These are phyloP conservation scores for Tetratostichococcus sp. DNA, from an alignment of 139 green algal genomes.

Conservation along the genomic window DNA sequence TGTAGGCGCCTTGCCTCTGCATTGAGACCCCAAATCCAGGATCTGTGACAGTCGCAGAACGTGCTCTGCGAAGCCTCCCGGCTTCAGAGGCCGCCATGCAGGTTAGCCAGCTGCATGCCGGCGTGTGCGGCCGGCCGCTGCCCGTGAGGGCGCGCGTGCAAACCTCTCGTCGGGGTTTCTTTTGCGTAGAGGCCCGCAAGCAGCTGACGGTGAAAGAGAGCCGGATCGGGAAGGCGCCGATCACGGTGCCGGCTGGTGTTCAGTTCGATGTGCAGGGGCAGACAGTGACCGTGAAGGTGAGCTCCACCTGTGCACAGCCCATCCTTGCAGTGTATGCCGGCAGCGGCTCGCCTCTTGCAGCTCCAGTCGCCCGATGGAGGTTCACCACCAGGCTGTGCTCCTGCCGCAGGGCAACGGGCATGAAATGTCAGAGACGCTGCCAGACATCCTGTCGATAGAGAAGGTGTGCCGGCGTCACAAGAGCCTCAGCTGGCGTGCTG, in stretches of 20 bases:
- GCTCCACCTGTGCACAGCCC: too few species aligned
- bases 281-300: conserved; percentile 78
- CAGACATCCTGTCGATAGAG: conserved; percentile 49
- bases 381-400: background rate
- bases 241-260: conserved; percentile 77
- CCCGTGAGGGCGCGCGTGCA: background rate
- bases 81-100: background rate
- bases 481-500: too few species aligned
- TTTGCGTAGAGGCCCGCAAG: background rate
- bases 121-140: background rate
- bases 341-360: too few species aligned
- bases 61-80: too few species aligned
- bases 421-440: conserved; percentile 66
- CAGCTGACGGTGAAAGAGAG: conserved; percentile 57
- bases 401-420: conserved; percentile 76
- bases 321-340: too few species aligned
- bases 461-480: too few species aligned
- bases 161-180: too few species aligned
- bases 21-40: too few species aligned
- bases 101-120: background rate
- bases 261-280: conserved; percentile 67
- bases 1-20: too few species aligned
- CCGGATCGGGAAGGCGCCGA: conserved; percentile 83
- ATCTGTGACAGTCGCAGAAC: too few species aligned
- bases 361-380: too few species aligned